A percentile compares a stretch with the other conserved stretches of the same genome.
These are phyloP conservation scores for Jamesozyma piceae DNA, from an alignment of 805 yeast genomes.

Conservation along the genomic window DNA sequence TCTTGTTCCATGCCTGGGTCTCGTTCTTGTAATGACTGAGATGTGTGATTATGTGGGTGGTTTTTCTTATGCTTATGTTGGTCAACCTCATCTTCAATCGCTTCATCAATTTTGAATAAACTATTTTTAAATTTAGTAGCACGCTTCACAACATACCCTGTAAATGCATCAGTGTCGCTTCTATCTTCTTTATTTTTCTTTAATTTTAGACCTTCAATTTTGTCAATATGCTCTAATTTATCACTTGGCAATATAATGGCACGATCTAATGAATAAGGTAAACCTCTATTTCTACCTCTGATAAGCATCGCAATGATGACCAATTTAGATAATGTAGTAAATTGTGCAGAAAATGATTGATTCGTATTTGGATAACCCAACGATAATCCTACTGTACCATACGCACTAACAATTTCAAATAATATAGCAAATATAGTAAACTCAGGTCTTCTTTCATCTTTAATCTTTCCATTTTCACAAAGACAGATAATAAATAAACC, in stretches of 20 bases:
- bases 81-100: background rate
- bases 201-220: slow-evolving; percentile 37
- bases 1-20: background rate
- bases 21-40: background rate
- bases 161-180: slow-evolving; percentile 20
- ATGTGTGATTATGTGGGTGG: background rate
- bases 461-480: slow-evolving; percentile 63
- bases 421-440: slow-evolving; percentile 65
- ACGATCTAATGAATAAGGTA: slow-evolving; percentile 87
- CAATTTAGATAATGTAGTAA: slow-evolving; percentile 65
- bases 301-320: slow-evolving; percentile 84
- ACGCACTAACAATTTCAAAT: slow-evolving; percentile 89
- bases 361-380: slow-evolving; percentile 65
- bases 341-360: slow-evolving; percentile 66
- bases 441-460: slow-evolving; percentile 34
- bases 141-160: slow-evolving; percentile 20
- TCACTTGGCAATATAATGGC: slow-evolving; percentile 82
- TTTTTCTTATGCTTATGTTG: background rate
- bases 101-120: background rate
- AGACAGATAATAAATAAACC: slow-evolving; percentile 82
- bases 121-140: slow-evolving; percentile 7
- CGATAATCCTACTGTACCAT: slow-evolving; percentile 92
- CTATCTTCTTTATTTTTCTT: slow-evolving; percentile 8
- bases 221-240: slow-evolving; percentile 52
- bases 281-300: slow-evolving; percentile 93